Evolutionary conservation across 495 filamentous ascomycete species (phyloP).

Genomic region (Baudoinia panamericana): DNA sequence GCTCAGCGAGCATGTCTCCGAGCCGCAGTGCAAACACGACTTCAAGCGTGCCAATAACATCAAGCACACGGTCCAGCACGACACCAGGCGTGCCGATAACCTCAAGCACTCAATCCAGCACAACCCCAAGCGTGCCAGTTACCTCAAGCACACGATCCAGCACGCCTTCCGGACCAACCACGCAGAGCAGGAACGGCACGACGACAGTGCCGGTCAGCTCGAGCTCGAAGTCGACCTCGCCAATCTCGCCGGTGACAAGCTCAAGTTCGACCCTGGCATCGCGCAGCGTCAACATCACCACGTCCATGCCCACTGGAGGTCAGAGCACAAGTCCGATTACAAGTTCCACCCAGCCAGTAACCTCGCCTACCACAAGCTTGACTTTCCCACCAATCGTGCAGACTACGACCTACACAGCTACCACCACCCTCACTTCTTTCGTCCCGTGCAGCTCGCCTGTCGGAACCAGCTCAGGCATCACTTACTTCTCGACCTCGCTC

Average conservation of each 20-base stretch:
- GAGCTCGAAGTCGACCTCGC: too few species aligned
- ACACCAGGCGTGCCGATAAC: neutral
- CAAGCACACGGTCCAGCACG: neutral
- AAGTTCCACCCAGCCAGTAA: neutral
- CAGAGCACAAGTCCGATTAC: neutral
- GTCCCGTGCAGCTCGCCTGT: constrained; percentile 6
- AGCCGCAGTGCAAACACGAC: neutral
- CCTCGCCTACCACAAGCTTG: neutral
- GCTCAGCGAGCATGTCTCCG: neutral
- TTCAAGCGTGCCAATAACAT: neutral
- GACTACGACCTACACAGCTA: constrained; percentile 2
- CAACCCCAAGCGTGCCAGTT: neutral
- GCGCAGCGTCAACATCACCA: neutral
- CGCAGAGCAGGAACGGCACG: too few species aligned
- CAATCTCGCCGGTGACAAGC: too few species aligned
- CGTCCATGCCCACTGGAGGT: neutral
- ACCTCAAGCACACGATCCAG: too few species aligned
- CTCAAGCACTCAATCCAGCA: neutral
- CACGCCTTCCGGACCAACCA: too few species aligned
- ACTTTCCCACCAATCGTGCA: neutral
- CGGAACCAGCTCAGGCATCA: constrained; percentile 1
- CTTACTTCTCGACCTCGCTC: constrained; percentile 10
- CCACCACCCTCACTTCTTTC: neutral
- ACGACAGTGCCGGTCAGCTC: too few species aligned
- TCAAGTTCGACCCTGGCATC: too few species aligned